Evolutionary conservation across 768 basidiomycete species (phyloP), one percentile per base, ranked within the genome.

Genomic region (Amanita brunnescens): DNA sequence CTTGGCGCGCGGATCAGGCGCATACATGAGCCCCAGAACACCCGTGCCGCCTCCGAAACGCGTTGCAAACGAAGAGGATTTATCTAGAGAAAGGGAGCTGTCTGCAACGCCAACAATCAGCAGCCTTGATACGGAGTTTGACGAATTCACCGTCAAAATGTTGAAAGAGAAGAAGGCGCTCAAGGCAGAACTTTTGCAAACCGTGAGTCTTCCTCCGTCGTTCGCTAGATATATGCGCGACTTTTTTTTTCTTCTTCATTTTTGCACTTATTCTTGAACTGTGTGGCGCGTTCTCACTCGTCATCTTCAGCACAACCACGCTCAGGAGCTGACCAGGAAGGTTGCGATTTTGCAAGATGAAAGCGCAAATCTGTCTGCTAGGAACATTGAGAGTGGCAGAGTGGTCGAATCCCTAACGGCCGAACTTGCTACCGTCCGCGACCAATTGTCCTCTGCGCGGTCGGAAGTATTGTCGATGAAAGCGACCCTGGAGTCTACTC

Each of bases 91-190:
- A 20, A n/a, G 24, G 7, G 47, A 49, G 18, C 34, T 20, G 0
- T 26, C 40, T 4, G 30, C 42, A 9, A 51, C 34, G 10, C 41
- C 41, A 34, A 37, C 29, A 13, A 16, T 13, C 20, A 1, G 13
- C 13, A 32, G 41, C 16, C 6, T 33, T 8, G 39, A 44, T 7
- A 1, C 43, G 4, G 50, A 44, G 5, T 23, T 43, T 5, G 41
- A 42, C n/a, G 50, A 44, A 21, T 23, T 51, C 13, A n/a, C 50
- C 7, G 33, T 44, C 24, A 51, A 44, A 20, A 18, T 35, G 13
- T 44, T 44, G 13, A 51, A 44, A 32, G 50, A 51, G 10, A 51
- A 51, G 7, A 44, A 37, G 33, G 13, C 32, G 10, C 41, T 51
- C 16, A 51, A 44, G 33, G 21, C 24, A 8, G 41, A 51, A 18